A percentile compares a stretch with the other conserved stretches of the same genome.
Evolutionary conservation across 139 green algal genomes (phyloP).

Genomic region (Axilococcus clingmanii): DNA sequence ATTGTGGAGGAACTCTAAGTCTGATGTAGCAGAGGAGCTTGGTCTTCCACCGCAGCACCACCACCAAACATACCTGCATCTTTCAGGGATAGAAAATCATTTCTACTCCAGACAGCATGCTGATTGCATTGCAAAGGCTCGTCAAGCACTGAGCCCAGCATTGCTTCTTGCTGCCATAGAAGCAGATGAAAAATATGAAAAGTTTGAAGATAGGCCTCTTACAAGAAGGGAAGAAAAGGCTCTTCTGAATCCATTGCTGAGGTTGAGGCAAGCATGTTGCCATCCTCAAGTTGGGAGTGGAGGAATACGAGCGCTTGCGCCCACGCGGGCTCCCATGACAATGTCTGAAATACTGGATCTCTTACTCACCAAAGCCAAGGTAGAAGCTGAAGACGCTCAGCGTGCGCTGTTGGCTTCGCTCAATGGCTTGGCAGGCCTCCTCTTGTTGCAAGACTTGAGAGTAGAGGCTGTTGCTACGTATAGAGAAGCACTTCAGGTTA

Average conservation of each 20-base stretch:
- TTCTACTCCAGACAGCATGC: constrained; percentile 76
- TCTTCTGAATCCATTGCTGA: constrained; percentile 57
- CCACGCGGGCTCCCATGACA: constrained; percentile 45
- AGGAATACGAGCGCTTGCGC: constrained; percentile 46
- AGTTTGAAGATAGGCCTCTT: constrained; percentile 21
- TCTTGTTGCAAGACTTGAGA: constrained; percentile 38
- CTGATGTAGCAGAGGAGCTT: constrained; percentile 71
- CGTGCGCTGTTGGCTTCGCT: constrained; percentile 58
- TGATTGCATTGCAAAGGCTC: constrained; percentile 38
- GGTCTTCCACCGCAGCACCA: constrained; percentile 58
- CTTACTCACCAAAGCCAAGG: constrained; percentile 48
- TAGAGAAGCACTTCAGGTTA: constrained; percentile 43
- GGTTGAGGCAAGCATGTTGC: constrained; percentile 81
- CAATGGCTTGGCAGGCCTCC: constrained; percentile 73
- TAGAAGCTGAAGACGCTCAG: constrained; percentile 83
- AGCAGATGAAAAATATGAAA: not conserved
- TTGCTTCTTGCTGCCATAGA: constrained; percentile 4
- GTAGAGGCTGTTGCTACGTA: constrained; percentile 51
- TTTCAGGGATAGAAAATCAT: constrained; percentile 75
- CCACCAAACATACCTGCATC: constrained; percentile 38
- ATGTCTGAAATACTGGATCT: constrained; percentile 78
- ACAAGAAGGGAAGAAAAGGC: constrained; percentile 38
- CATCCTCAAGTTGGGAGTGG: constrained; percentile 75
- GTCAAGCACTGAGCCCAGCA: constrained; percentile 27
- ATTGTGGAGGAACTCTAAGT: constrained; percentile 79